These are phyloP conservation scores for Nematocida ausubeli DNA, from an alignment of 371 early-diverging fungal species.

Conservation along the genomic window DNA sequence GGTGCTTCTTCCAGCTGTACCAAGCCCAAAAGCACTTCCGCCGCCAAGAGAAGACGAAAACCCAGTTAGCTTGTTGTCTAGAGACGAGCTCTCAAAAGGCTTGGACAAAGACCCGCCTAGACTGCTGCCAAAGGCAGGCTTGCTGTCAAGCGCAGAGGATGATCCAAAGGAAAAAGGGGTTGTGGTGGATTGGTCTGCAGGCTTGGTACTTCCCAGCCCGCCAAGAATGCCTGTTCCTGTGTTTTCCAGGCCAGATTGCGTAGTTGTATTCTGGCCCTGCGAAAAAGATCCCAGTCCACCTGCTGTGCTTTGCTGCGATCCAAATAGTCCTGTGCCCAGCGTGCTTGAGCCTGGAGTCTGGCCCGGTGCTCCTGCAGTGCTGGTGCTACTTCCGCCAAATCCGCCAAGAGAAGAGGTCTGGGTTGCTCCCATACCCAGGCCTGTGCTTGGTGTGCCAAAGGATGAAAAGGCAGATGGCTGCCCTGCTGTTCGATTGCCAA, in stretches of 20 bases:
- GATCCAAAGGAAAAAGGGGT: not conserved
- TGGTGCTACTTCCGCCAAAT: not conserved
- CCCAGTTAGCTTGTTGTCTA: not conserved
- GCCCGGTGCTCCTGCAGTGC: not conserved
- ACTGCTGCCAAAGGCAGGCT: not conserved
- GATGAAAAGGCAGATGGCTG: not conserved
- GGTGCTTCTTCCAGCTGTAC: not conserved
- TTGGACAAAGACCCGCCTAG: not conserved
- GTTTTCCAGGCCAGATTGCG: not conserved
- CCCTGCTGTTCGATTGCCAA: not conserved
- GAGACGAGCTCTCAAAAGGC: slow-evolving; percentile 5
- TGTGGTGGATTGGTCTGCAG: not conserved
- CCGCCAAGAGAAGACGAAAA: slow-evolving; percentile 1
- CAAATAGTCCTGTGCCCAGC: not conserved
- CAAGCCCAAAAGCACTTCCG: not conserved
- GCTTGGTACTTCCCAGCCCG: not conserved
- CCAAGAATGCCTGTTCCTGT: not conserved
- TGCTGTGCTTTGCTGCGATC: not conserved
- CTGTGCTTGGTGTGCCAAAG: not conserved
- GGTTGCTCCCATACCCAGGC: not conserved
- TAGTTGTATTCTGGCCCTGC: not conserved
- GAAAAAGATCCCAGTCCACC: slow-evolving; percentile 1
- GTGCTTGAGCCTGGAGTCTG: not conserved
- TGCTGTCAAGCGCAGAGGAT: not conserved
- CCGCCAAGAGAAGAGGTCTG: not conserved